These are phyloP conservation scores for Dioscorea dumetorum DNA, from an alignment of 106 monocot genomes.

Conservation along the genomic window DNA sequence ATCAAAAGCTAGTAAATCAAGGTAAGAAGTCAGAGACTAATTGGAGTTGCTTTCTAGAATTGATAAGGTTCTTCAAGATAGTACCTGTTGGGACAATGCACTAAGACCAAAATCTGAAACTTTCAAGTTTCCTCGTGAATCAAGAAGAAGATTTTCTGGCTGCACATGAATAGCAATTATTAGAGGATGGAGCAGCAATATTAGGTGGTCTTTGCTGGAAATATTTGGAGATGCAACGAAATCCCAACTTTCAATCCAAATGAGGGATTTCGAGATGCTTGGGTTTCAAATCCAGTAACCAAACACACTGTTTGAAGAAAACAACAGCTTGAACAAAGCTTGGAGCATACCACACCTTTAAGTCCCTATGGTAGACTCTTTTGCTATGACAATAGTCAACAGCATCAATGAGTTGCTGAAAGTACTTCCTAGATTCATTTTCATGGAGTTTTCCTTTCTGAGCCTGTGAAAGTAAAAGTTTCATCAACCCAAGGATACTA, in stretches of 20 bases:
- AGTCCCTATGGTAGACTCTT: conserved; percentile 90
- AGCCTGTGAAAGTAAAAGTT: conserved; percentile 27
- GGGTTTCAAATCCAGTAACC: too few species aligned
- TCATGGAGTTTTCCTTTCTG: conserved; percentile 69
- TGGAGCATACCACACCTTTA: conserved; percentile 55
- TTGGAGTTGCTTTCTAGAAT: neutral
- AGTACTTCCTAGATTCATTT: conserved; percentile 58
- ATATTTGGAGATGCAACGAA: too few species aligned
- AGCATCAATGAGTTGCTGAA: conserved; percentile 92
- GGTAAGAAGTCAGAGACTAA: neutral
- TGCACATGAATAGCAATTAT: conserved; percentile 25
- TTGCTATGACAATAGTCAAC: conserved; percentile 89
- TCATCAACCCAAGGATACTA: neutral
- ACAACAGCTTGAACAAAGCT: neutral
- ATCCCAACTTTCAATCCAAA: too few species aligned
- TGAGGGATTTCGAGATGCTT: too few species aligned
- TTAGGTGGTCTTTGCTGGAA: too few species aligned
- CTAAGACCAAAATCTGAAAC: conserved; percentile 98
- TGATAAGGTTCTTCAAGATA: neutral
- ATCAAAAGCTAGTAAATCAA: conserved; percentile 8
- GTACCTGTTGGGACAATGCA: conserved; percentile 73
- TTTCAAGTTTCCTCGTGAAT: conserved; percentile 72
- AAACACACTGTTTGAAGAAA: too few species aligned
- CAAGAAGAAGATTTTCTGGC: conserved; percentile 98
- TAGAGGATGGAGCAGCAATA: neutral